These are phyloP conservation scores for Podosphaera aphanis DNA, from an alignment of 2,329 filamentous ascomycete genomes.

Conservation along the genomic window DNA sequence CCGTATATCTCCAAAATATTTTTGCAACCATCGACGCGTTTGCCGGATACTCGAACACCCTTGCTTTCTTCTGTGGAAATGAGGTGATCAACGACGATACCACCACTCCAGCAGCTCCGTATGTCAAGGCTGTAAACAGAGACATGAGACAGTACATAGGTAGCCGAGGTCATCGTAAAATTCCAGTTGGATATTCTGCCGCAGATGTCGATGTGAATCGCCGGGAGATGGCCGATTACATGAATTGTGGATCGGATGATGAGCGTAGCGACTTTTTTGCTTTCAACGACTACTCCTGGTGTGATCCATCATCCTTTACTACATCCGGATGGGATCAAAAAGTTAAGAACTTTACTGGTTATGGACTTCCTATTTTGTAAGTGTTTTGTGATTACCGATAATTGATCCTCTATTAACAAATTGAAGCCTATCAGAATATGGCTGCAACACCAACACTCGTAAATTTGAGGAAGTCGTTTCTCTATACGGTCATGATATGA, in stretches of 20 bases:
- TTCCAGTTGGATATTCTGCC: constrained; percentile 35
- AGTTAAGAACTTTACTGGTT: constrained; percentile 41
- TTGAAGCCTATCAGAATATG: constrained; percentile 55
- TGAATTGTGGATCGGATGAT: constrained; percentile 48
- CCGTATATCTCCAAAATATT: constrained; percentile 44
- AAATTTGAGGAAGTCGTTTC: constrained; percentile 58
- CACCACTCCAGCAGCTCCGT: constrained; percentile 27
- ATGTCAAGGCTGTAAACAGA: constrained; percentile 33
- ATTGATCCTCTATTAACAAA: not conserved
- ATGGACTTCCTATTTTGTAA: constrained; percentile 36
- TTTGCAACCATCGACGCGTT: constrained; percentile 51
- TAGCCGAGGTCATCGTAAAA: constrained; percentile 22
- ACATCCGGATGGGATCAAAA: constrained; percentile 44
- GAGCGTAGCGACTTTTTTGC: constrained; percentile 44
- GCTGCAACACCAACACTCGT: constrained; percentile 62
- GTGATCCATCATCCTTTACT: constrained; percentile 32
- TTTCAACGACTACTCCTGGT: constrained; percentile 46
- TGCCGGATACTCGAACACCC: constrained; percentile 40
- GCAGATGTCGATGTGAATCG: constrained; percentile 48
- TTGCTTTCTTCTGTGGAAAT: constrained; percentile 39
- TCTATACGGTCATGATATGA: constrained; percentile 69
- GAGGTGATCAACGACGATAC: constrained; percentile 32
- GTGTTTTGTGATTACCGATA: not conserved
- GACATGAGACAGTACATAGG: constrained; percentile 31
- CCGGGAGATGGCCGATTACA: constrained; percentile 43